These are phyloP conservation scores for Trichoderma citrinoviride DNA, from an alignment of 2,329 filamentous ascomycete species.

Conservation along the genomic window DNA sequence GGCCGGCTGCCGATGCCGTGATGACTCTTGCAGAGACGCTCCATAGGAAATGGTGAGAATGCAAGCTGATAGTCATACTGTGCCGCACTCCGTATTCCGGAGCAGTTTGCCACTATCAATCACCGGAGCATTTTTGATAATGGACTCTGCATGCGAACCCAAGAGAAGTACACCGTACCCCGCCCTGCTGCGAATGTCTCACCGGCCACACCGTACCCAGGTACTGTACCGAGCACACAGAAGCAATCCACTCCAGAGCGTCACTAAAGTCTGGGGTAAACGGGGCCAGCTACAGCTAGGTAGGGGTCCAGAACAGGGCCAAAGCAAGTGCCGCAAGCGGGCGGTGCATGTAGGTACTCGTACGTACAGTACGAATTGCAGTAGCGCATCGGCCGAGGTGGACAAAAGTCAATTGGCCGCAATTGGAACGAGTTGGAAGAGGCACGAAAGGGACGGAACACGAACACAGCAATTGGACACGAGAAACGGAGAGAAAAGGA, in stretches of 20 bases:
- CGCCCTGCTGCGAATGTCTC: constrained; percentile 24
- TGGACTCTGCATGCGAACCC: neutral
- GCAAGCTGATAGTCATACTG: too few relatives aligned
- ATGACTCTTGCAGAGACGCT: too few relatives aligned
- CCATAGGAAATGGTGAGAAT: too few relatives aligned
- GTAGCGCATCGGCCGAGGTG: neutral
- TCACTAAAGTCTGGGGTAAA: constrained; percentile 22
- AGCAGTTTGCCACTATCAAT: neutral
- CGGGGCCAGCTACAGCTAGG: constrained; percentile 8
- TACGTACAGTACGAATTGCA: neutral
- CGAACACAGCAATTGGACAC: neutral
- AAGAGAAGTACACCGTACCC: constrained; percentile 28
- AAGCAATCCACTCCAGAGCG: constrained; percentile 7
- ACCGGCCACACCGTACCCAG: constrained; percentile 24
- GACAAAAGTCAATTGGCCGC: neutral
- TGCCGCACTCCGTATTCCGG: neutral
- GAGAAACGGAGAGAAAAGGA: neutral
- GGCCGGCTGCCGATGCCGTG: too few relatives aligned
- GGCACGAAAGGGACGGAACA: neutral
- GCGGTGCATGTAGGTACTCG: neutral
- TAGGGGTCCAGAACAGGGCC: constrained; percentile 14
- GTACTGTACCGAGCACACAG: constrained; percentile 14
- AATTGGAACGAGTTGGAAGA: neutral
- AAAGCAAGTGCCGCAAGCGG: constrained; percentile 6
- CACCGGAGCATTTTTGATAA: neutral